A percentile compares a stretch with the other conserved stretches of the same genome.
Conservation (phyloP, 495 filamentous ascomycete genomes). For the Penicillium odoratum region DNA sequence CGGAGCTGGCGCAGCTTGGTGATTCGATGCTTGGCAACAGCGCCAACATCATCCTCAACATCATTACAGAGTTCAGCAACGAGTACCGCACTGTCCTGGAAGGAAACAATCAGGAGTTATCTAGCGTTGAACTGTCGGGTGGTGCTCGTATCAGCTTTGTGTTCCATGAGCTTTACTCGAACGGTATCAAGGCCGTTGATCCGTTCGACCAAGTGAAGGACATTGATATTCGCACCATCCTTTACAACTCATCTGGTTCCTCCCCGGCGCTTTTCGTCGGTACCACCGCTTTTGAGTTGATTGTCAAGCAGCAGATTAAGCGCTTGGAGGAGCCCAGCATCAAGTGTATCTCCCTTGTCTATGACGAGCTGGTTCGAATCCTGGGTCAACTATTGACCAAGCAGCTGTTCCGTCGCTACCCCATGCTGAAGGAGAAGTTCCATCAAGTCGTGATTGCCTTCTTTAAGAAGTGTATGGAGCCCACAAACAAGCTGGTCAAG, state of each 20-base stretch:
- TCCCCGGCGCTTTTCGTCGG: slow-evolving; percentile 97
- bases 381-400: slow-evolving; percentile 86
- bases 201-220: slow-evolving; percentile 98
- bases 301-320: slow-evolving; percentile 98
- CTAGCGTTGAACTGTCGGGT: slow-evolving; percentile 89
- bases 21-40: slow-evolving; percentile 97
- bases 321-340: slow-evolving; percentile 93
- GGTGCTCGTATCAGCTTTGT: slow-evolving; percentile 99
- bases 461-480: slow-evolving; percentile 97
- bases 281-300: slow-evolving; percentile 94
- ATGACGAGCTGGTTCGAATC: slow-evolving; percentile 96
- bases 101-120: slow-evolving; percentile 93
- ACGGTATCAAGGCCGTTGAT: slow-evolving; percentile 97
- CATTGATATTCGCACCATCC: slow-evolving; percentile 92
- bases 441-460: slow-evolving; percentile 91
- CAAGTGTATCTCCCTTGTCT: slow-evolving; percentile 95
- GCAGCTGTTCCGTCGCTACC: slow-evolving; percentile 88
- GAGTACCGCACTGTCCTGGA: slow-evolving; percentile 96
- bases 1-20: slow-evolving; percentile 79
- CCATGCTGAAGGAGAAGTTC: slow-evolving; percentile 92
- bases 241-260: slow-evolving; percentile 97
- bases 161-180: slow-evolving; percentile 97
- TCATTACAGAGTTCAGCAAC: slow-evolving; percentile 98
- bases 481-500: slow-evolving; percentile 92
- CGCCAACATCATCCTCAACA: slow-evolving; percentile 93